These are phyloP conservation scores for Ophiostoma sp. DNA, from an alignment of 2,329 filamentous ascomycete genomes.

Conservation along the genomic window DNA sequence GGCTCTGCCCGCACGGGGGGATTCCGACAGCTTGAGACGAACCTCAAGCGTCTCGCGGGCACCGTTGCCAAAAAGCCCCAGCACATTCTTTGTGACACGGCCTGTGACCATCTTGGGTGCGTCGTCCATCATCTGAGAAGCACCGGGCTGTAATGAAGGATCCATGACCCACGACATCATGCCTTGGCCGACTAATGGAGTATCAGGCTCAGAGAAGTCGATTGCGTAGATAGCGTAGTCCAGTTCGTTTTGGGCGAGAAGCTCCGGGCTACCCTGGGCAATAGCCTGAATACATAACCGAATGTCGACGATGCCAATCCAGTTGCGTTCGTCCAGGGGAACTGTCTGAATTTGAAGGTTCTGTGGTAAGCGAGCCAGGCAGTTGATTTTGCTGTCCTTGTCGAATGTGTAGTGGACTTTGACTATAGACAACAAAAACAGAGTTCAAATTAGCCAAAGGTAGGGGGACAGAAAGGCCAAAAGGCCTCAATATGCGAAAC, in stretches of 20 bases:
- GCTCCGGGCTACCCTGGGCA: slow-evolving; percentile 71
- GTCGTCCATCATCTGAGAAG: slow-evolving; percentile 48
- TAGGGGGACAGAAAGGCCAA: background rate
- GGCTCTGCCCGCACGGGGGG: slow-evolving; percentile 50
- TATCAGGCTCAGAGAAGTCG: slow-evolving; percentile 93
- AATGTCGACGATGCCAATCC: slow-evolving; percentile 84
- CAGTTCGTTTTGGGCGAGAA: slow-evolving; percentile 62
- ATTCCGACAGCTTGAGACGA: slow-evolving; percentile 76
- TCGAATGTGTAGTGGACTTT: slow-evolving; percentile 98
- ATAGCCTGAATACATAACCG: slow-evolving; percentile 83
- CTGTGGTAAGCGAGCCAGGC: slow-evolving; percentile 78
- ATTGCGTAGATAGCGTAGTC: slow-evolving; percentile 97
- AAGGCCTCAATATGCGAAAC: background rate
- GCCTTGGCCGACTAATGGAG: slow-evolving; percentile 88
- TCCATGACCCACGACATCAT: slow-evolving; percentile 81
- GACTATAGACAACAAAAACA: slow-evolving; percentile 50
- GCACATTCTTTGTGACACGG: slow-evolving; percentile 77
- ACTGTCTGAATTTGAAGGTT: slow-evolving; percentile 74
- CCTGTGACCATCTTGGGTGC: slow-evolving; percentile 66
- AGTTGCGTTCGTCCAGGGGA: slow-evolving; percentile 68
- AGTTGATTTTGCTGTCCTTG: slow-evolving; percentile 78
- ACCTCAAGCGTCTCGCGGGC: slow-evolving; percentile 88
- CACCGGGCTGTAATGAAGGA: slow-evolving; percentile 30
- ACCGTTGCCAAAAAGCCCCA: slow-evolving; percentile 78
- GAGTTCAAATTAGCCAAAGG: slow-evolving; percentile 12